phyloP scores from a whole-genome alignment of 1,284 basidiomycete genomes.

The Boletus hoseneyae region DNA sequence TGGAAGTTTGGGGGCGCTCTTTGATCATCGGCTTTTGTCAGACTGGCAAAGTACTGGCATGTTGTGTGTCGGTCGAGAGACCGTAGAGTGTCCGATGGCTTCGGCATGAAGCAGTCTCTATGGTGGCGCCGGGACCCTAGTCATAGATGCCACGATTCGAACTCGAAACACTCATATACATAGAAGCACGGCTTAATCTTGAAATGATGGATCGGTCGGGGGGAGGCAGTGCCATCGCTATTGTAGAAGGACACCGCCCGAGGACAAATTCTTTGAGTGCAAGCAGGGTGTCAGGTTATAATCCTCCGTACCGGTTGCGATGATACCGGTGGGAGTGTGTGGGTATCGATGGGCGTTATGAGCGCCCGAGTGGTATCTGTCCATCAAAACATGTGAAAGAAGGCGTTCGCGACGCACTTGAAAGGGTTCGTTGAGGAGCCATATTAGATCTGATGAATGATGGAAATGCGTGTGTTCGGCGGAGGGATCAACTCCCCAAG shows the following conservation, averaged over 20 bases:
- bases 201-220: too few species aligned
- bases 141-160: not conserved
- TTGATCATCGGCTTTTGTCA: too few species aligned
- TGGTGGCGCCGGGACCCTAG: not conserved
- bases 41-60: too few species aligned
- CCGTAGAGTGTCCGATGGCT: not conserved
- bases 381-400: not conserved
- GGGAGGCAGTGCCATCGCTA: not conserved
- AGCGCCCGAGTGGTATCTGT: not conserved
- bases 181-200: not conserved
- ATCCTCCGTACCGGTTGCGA: not conserved
- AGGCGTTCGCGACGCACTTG: constrained; percentile 6
- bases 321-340: not conserved
- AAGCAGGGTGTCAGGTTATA: not conserved
- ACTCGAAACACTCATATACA: not conserved
- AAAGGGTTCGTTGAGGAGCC: not conserved
- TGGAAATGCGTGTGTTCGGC: not conserved
- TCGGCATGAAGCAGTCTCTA: not conserved
- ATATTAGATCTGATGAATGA: not conserved
- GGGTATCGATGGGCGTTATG: constrained; percentile 3
- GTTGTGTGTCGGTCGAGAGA: too few species aligned
- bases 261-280: not conserved
- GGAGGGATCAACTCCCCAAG: not conserved
- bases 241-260: not conserved
- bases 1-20: too few species aligned